Base-by-base conservation (phyloP, 2,329 filamentous ascomycete genomes). In the Penicillium fuscoglaucum region DNA sequence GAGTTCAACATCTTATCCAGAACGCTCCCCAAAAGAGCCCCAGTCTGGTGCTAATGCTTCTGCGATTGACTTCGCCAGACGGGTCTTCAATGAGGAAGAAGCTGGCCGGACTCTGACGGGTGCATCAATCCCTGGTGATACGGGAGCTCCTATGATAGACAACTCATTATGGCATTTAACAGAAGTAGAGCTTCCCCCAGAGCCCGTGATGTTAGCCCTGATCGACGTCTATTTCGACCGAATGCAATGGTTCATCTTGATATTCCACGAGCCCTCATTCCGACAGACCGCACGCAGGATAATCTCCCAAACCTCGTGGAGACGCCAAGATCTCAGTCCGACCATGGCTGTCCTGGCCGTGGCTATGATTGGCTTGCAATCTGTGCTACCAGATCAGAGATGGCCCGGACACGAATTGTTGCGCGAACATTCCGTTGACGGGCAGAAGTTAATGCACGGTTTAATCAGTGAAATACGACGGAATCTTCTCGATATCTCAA, bases 181-280 rank as follows among this genome's bases (percentile, higher is more conserved):
- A 33, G 52, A 58, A 21, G 54, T 66, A 35, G 50, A 59, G 29
- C 48, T 66, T 10, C 62, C 64, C 4, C 61, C 64, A 15, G 35
- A 49, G 40, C 40, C 56, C 8, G 51, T 66, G 12, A 66, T 66
- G 50, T 37, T 44, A 6, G 26, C 46, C 8, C 44, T 66, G 19
- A 51, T 67, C 4, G 64, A 67, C 21, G 65, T 55, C 28, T 67
- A 67, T 35, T 67, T 67, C 50, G 55, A 64, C 21, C 51, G 65
- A 40, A 54, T 67, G 26, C 57, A 67, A 43, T 67, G 65, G 65
- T 67, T 64, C 28, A 61, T 67, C 17, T 55, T 64, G 31, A 8
- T 66, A 1, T 59, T 65, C 33, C 59, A 65, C 13, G 57, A 65
- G 28, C 58, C 56, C 0, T 57, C 55, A 12, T 65, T 65, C 33